Evolutionary conservation across 805 yeast genomes (phyloP).

Genomic region (Clavispora carvajalis): DNA sequence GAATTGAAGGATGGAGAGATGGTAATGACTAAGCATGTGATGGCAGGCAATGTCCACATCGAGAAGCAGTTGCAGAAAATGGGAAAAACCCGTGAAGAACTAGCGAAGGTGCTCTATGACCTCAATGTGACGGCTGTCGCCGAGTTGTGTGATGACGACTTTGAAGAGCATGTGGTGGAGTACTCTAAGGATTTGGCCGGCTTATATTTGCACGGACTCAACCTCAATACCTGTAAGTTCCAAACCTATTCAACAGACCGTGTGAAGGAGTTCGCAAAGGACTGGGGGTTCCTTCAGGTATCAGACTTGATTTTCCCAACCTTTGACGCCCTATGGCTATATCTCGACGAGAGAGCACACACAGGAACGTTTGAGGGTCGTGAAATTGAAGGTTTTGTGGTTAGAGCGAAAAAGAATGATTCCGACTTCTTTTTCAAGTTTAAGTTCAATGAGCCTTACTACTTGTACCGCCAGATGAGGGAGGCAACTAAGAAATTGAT

Average conservation of each 20-base stretch:
- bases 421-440: slow-evolving; percentile 77
- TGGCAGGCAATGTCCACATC: slow-evolving; percentile 60
- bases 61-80: slow-evolving; percentile 42
- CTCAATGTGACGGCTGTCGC: slow-evolving; percentile 77
- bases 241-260: slow-evolving; percentile 55
- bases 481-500: slow-evolving; percentile 66
- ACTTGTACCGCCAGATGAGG: slow-evolving; percentile 85
- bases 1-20: slow-evolving; percentile 34
- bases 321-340: slow-evolving; percentile 39
- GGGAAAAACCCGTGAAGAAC: slow-evolving; percentile 39
- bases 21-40: slow-evolving; percentile 61
- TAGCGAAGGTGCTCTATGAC: slow-evolving; percentile 51
- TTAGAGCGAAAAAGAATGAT: slow-evolving; percentile 49
- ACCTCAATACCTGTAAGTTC: slow-evolving; percentile 60
- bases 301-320: slow-evolving; percentile 39
- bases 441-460: slow-evolving; percentile 93
- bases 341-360: slow-evolving; percentile 51
- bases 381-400: slow-evolving; percentile 92
- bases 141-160: slow-evolving; percentile 85
- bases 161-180: slow-evolving; percentile 89
- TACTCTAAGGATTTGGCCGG: slow-evolving; percentile 70
- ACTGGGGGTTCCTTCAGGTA: slow-evolving; percentile 68
- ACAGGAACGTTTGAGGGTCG: slow-evolving; percentile 66
- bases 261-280: slow-evolving; percentile 55
- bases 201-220: slow-evolving; percentile 84